Evolutionary conservation across 2,329 filamentous ascomycete species (phyloP), one percentile per base, ranked within the genome.

Genomic region (Incumbomyces delicatus): DNA sequence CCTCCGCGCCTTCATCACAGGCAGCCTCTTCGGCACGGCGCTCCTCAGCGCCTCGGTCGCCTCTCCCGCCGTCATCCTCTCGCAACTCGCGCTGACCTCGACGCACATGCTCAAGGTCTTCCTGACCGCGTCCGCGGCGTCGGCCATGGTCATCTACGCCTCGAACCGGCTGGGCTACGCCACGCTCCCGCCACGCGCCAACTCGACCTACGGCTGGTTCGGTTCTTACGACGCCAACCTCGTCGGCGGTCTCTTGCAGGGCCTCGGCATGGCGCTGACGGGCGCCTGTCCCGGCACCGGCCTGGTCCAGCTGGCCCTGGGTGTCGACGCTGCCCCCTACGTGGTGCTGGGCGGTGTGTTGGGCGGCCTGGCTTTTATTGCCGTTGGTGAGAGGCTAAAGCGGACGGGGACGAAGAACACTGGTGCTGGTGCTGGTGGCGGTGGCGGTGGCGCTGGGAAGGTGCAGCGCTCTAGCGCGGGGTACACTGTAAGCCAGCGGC

Each of bases 51-150:
- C 80, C 1, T 80, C 79, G 27, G 76, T 84, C 47, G 75, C 76
- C 56, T 66, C 74, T 32, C 80, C 81, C 0, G 65, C 71, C 0
- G 69, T 81, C 39, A 80, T 85, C 54, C 61, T 77, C 47, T 64
- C 69, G 7, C 81, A 85, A 64, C 72, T 85, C 64, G 70, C 67
- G 18, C 66, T 83, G 38, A 63, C 72, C 40, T 73, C 81, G 58
- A 83, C 75, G 62, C 78, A 80, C 59, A 84, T 85, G 80, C 59
- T 81, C 27, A 74, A 82, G 61, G 71, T 72, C 8, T 84, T 85
- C 56, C 62, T 84, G 3, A 71, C 75, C 1, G 81, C 80, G 2
- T 77, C 77, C 8, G 79, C 76, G 20, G 72, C 69, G 54, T 82
- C 77, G 63, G 74, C 75, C 76, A 81, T 69, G 60, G 77, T 66